Conservation (phyloP, 306 rosid species). For the Castanea crenata region DNA sequence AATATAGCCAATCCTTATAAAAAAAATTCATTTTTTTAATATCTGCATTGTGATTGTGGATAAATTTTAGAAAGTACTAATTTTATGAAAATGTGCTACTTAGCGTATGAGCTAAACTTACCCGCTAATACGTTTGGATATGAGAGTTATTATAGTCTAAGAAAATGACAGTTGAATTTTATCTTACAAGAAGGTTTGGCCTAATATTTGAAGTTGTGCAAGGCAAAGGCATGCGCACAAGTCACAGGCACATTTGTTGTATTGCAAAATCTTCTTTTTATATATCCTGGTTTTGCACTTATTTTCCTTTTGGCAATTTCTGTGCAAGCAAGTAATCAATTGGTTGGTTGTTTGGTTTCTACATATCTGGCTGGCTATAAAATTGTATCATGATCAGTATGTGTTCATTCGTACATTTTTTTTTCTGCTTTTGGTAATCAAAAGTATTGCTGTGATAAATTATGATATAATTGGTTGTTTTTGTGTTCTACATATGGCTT, state of each 20-base stretch:
- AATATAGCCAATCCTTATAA: neutral
- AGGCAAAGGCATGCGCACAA: neutral
- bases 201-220: neutral
- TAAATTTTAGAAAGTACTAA: no score
- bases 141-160: neutral
- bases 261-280: neutral
- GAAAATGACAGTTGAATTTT: neutral
- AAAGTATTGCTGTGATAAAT: constrained; percentile 17
- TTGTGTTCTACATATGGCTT: constrained; percentile 29
- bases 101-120: neutral
- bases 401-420: neutral
- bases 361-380: neutral
- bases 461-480: constrained; percentile 8
- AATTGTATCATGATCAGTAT: neutral
- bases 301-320: neutral
- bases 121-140: neutral
- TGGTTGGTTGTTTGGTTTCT: constrained; percentile 14
- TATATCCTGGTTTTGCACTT: neutral
- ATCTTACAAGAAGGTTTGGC: neutral
- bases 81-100: neutral
- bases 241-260: neutral
- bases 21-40: neutral
- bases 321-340: neutral
- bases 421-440: neutral
- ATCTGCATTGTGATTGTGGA: neutral